Percentiles rank a stretch among this genome's conserved stretches.
These are phyloP conservation scores for Xanthoconium separans DNA, from an alignment of 1,284 basidiomycete species.

Conservation along the genomic window DNA sequence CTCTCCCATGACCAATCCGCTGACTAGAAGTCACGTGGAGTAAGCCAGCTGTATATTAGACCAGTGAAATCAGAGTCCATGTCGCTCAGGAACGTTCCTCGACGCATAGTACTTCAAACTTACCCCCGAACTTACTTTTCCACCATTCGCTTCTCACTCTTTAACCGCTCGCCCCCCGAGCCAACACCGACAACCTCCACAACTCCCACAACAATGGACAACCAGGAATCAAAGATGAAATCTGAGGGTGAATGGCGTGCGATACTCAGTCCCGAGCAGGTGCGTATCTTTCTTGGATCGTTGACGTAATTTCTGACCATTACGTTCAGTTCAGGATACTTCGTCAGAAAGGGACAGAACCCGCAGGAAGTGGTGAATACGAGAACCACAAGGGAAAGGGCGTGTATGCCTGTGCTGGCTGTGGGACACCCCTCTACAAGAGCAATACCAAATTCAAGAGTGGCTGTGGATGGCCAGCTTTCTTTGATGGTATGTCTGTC, in stretches of 20 bases:
- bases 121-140: too few relatives aligned
- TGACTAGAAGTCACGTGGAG: not conserved
- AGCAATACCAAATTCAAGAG: constrained; percentile 90
- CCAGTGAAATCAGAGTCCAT: too few relatives aligned
- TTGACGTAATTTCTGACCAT: not conserved
- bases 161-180: too few relatives aligned
- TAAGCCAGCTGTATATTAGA: too few relatives aligned
- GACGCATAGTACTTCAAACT: too few relatives aligned
- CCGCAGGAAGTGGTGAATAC: constrained; percentile 74
- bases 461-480: constrained; percentile 97
- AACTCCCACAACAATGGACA: too few relatives aligned
- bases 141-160: too few relatives aligned
- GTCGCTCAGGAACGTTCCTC: too few relatives aligned
- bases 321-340: constrained; percentile 74
- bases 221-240: constrained; percentile 42
- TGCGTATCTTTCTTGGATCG: constrained; percentile 28
- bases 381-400: constrained; percentile 68
- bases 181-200: too few relatives aligned
- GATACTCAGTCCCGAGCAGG: constrained; percentile 81
- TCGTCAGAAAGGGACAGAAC: constrained; percentile 86
- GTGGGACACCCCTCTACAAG: constrained; percentile 76
- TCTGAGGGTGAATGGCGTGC: constrained; percentile 86
- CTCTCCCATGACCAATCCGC: not conserved
- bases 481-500: constrained; percentile 73
- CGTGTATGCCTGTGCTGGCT: constrained; percentile 73